phyloP scores from a whole-genome alignment of 305 asterid genomes.

The Fraxinus albicans region DNA sequence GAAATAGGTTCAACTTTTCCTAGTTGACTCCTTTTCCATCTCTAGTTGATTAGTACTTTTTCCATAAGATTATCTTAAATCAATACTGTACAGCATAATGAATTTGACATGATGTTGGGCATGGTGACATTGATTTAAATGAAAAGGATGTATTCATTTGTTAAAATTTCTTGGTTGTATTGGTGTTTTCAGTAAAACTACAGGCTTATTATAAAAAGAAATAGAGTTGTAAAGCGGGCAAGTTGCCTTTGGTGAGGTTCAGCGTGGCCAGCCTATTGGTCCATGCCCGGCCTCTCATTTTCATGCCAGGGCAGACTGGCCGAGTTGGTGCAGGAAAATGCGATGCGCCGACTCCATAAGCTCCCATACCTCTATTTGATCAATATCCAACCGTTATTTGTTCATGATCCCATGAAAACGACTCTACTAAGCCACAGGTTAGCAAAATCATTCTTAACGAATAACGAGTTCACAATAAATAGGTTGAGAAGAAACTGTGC shows the following conservation, averaged over 20 bases:
- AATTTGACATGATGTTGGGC: neutral
- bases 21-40: neutral
- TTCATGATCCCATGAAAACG: neutral
- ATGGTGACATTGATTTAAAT: neutral
- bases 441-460: neutral
- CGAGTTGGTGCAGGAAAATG: neutral
- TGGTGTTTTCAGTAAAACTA: neutral
- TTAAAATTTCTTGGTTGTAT: neutral
- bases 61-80: neutral
- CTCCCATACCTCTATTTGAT: neutral
- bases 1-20: neutral
- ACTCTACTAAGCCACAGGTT: neutral
- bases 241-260: neutral
- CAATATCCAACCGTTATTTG: neutral
- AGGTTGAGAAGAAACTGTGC: neutral
- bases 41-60: neutral
- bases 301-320: neutral
- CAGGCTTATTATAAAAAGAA: neutral
- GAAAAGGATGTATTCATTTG: neutral
- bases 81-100: neutral
- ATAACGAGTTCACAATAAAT: neutral
- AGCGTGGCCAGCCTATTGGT: neutral
- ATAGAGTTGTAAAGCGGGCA: neutral
- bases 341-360: neutral
- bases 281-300: neutral